Evolutionary conservation across 2,329 filamentous ascomycete genomes (phyloP), one percentile per base, ranked within the genome.

Genomic region (Ambrosiella cleistominuta): DNA sequence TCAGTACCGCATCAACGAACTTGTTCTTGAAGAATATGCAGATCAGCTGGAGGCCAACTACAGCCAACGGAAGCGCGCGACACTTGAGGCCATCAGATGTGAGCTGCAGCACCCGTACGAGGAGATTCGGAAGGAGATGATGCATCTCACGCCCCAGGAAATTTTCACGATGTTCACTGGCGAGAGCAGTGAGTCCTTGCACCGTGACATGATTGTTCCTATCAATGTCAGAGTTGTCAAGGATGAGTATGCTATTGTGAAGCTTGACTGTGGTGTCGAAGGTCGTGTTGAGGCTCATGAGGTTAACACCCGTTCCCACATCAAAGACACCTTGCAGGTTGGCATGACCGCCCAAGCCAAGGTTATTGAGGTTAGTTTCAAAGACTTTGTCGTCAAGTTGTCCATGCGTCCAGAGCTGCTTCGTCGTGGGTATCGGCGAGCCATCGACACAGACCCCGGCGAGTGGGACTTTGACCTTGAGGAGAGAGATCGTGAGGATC

Each of bases 151-250:
- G 35, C 76, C 82, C 0, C 83, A 90, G 19, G 88, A 95, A 64
- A 81, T 95, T 61, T 98, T 97, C 70, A 93, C 89, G 44, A 96
- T 96, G 84, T 82, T 97, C 58, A 97, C 93, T 2, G 93, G 91
- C 60, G 93, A 98, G 70, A 97, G 88, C 0, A 77, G 80, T 60
- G 85, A 93, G 0, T 87, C 88, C 0, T 74, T 98, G 8, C 80
- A 81, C 56, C 86, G 91, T 65, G 87, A 86, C 64, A 97, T 97
- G 90, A 87, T 96, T 62, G 80, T 98, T 5, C 85, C 93, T 0
- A 86, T 95, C 62, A 86, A 86, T 56, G 84, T 97, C 63, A 86
- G 89, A 62, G 80, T 93, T 38, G 88, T 91, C 57, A 91, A 91
- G 67, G 85, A 91, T 60, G 88, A 95, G 66, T 94, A 95, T 69